phyloP scores from a whole-genome alignment of 2,329 filamentous ascomycete species.

The Monosporascus sp. region DNA sequence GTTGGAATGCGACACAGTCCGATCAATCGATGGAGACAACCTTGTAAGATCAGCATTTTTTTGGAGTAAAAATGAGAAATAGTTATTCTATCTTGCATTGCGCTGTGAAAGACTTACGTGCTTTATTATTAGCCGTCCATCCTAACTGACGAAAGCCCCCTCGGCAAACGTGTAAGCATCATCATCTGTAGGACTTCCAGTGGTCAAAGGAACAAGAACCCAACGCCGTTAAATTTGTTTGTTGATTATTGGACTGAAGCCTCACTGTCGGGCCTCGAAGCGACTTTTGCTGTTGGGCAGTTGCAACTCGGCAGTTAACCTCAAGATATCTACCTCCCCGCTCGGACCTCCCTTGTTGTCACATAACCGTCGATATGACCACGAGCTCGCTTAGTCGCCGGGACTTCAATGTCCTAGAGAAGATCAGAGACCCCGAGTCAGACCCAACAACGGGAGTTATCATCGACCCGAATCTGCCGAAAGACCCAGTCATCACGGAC shows the following conservation, averaged over 20 bases:
- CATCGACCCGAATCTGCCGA: conserved; percentile 49
- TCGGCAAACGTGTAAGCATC: neutral
- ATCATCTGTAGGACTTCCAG: neutral
- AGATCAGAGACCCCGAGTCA: conserved; percentile 63
- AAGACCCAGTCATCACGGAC: conserved; percentile 54
- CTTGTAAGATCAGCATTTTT: neutral
- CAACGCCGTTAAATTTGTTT: neutral
- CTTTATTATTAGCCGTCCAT: neutral
- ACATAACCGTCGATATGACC: conserved; percentile 35
- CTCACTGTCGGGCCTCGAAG: neutral
- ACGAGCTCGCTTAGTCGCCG: conserved; percentile 46
- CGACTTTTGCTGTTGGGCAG: neutral
- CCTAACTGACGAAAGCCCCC: neutral
- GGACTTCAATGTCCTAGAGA: conserved; percentile 58
- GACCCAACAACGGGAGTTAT: conserved; percentile 50
- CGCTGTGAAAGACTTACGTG: neutral
- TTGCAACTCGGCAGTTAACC: neutral
- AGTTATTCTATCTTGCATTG: neutral
- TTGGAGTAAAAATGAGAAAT: neutral
- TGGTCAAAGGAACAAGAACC: neutral
- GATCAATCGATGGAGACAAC: neutral
- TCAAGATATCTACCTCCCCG: neutral
- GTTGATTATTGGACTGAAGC: neutral
- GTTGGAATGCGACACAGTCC: neutral
- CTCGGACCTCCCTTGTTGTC: neutral